phyloP scores from a whole-genome alignment of 257 asterid genomes.

The Plantago elongata region DNA sequence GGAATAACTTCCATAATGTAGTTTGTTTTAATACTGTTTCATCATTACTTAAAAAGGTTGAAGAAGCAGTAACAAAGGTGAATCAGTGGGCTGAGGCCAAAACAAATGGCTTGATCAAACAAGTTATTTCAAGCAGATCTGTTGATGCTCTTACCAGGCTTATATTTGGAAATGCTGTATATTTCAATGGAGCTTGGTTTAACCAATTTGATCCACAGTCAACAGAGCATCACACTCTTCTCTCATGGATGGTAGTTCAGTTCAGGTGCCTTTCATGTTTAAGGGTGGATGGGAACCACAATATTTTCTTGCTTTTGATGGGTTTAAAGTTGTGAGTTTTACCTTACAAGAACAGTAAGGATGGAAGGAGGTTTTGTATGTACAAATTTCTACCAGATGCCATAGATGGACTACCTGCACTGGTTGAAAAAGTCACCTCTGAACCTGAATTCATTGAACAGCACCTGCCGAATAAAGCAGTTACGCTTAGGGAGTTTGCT shows the following conservation, averaged over 20 bases:
- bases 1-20: background rate
- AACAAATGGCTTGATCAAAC: constrained; percentile 46
- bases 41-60: constrained; percentile 24
- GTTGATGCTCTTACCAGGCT: constrained; percentile 40
- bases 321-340: constrained; percentile 36
- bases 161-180: constrained; percentile 41
- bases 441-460: constrained; percentile 29
- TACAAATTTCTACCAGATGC: constrained; percentile 39
- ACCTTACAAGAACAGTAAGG: constrained; percentile 36
- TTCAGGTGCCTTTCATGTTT: constrained; percentile 44
- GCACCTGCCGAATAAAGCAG: constrained; percentile 28
- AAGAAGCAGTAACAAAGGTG: constrained; percentile 30
- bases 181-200: constrained; percentile 48
- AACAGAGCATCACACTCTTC: constrained; percentile 29
- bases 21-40: too few relatives aligned
- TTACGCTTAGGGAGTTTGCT: constrained; percentile 22
- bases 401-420: constrained; percentile 32
- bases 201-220: constrained; percentile 35
- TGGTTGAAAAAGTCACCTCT: constrained; percentile 29
- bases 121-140: constrained; percentile 34
- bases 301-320: constrained; percentile 29
- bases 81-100: constrained; percentile 43
- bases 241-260: constrained; percentile 32
- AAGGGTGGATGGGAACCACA: constrained; percentile 5
- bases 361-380: constrained; percentile 37